Base-by-base conservation (phyloP, 257 asterid genomes). In the Coffea canephora region DNA sequence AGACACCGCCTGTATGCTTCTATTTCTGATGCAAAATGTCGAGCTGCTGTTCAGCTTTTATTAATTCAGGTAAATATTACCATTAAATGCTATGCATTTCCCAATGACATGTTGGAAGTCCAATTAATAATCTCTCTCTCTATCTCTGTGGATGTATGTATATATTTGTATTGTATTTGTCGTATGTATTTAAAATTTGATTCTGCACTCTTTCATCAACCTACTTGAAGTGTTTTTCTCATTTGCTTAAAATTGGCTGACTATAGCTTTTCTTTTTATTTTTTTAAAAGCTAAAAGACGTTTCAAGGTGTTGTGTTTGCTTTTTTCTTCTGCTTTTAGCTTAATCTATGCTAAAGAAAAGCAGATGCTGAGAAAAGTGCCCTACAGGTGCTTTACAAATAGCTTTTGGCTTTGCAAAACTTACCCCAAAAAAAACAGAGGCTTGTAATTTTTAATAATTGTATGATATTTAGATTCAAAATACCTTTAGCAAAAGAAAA, bases 11-110 rank as follows among this genome's bases (percentile, higher is more conserved):
- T 94, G 39, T 90, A 89, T 77, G 89, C 86, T 79, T 88, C 97
- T 81, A 88, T 96, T 86, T 90, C 96, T 8, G 97, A 92, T 83
- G 93, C 85, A 59, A 92, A 94, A 87, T 91, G 97, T 87, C 92
- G 97, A 82, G 97, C 97, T 84, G 97, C 99, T 36, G 89, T 96
- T 87, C 98, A 96, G 88, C 98, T 94, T 81, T 86, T 96, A 80
- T 84, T 96, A 65, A 92, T 96, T 87, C 99, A 96, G 98, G 27
- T 96, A 80, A 5, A 79, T 72, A 57, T 74, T 14, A 64, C 25
- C 79, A 61, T 49, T 61, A 41, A 23, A 41, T 39, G 43, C 57
- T 75, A 10, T 62, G 3, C 72, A 59, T 62, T 48, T 31, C 6
- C 19, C 50, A 52, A 4, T 31, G 13, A 4, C 45, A 39, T 39